Evolutionary conservation across 2,329 filamentous ascomycete species (phyloP), one percentile per base, ranked within the genome.

Genomic region (Sclerotinia spermophila): DNA sequence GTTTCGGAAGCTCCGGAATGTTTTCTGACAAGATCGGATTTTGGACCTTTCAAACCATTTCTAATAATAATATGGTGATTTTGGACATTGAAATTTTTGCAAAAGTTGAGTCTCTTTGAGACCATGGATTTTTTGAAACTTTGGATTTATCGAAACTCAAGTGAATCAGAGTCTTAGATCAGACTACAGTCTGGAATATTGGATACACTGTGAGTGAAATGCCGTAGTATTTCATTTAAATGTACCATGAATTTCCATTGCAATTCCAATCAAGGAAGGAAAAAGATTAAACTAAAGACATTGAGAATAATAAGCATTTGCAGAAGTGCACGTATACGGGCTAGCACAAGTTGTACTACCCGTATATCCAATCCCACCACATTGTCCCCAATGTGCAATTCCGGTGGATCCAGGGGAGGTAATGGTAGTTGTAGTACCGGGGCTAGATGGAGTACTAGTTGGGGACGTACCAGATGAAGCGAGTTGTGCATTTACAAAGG

Each of bases 401-500:
- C 61, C 61, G 33, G 66, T 42, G 38, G 65, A 30, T 44, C 70
- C 70, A 19, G 42, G 51, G 13, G 51, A 19, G 24, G 53, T 60
- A 13, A 55, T 33, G 5, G 53, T 60, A 10, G 72, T 55, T 5
- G 69, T 69, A 1, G 45, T 64, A 17, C 67, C 59, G 35, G 66
- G 53, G 33, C 35, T 40, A 40, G 68, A 66, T 17, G 72, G 59
- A 8, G 71, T 59, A 21, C 64, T 69, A 8, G 60, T 58, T 27
- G 62, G 51, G n/a, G 55, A 60, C 55, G 67, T 61, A 38, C 71
- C 67, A 51, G 61, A 56, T 24, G 71, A 51, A 11, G 69, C 33
- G 69, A 87, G 72, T 79, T 86, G 87, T 76, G 79, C 82, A 78
- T 87, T 83, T 72, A 88, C 84, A 74, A 89, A 90, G 21, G 80